These are phyloP conservation scores for Cutaneotrichosporon spelunceum DNA, from an alignment of 1,284 basidiomycete genomes.

Conservation along the genomic window DNA sequence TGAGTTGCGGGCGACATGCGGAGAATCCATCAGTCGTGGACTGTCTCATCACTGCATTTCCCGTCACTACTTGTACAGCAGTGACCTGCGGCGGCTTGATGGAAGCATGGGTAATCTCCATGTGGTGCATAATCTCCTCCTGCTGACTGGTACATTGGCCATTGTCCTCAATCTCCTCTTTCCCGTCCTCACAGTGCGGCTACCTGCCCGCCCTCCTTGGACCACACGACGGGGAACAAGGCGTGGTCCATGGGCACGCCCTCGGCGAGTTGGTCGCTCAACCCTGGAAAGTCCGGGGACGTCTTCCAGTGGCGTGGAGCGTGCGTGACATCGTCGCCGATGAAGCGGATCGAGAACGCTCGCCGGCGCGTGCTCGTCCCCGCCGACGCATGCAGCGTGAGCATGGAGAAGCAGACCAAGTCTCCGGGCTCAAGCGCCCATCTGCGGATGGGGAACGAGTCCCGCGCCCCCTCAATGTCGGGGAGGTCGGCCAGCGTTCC, in stretches of 20 bases:
- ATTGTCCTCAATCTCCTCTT: no score
- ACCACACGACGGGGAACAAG: conserved; percentile 22
- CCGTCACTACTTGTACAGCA: no score
- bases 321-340: conserved; percentile 17
- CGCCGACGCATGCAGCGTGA: conserved; percentile 22
- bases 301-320: conserved; percentile 20
- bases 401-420: conserved; percentile 24
- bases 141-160: no score
- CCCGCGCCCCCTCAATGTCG: conserved; percentile 17
- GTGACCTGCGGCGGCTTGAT: no score
- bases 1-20: no score
- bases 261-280: conserved; percentile 13
- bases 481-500: conserved; percentile 20
- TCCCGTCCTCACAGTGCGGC: no score
- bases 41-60: no score
- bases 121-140: no score
- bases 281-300: conserved; percentile 18
- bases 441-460: conserved; percentile 10
- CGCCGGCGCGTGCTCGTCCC: conserved; percentile 12
- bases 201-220: conserved; percentile 2
- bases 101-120: no score
- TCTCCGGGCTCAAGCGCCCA: conserved; percentile 22
- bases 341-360: conserved; percentile 18
- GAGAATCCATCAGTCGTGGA: no score
- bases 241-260: conserved; percentile 18